Percentiles rank a stretch among this genome's conserved stretches.
Evolutionary conservation across 1,284 basidiomycete species (phyloP).

Genomic region (Omphalotus olearius): DNA sequence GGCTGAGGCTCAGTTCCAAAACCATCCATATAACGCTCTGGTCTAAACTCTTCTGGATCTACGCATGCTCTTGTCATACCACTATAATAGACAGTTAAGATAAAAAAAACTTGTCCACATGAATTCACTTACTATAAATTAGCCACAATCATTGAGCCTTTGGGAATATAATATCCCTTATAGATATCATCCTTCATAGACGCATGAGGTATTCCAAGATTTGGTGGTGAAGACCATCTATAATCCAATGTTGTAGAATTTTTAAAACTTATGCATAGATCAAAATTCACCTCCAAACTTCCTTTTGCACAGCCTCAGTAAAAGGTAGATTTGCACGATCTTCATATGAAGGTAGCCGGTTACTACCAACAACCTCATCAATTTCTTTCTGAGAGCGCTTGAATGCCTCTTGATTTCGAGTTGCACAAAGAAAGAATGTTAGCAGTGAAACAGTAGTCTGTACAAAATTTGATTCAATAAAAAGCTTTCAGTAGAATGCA

Average conservation of each 20-base stretch:
- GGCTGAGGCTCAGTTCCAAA: not conserved
- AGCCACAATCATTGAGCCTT: conserved; percentile 8
- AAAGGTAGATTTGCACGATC: not conserved
- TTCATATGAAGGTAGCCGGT: not conserved
- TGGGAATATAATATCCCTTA: conserved; percentile 17
- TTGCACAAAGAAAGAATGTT: conserved; percentile 1
- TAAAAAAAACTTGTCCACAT: too few relatives aligned
- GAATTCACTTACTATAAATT: not conserved
- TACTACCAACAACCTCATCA: not conserved
- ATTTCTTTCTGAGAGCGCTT: not conserved
- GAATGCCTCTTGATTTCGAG: not conserved
- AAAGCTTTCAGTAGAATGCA: too few relatives aligned
- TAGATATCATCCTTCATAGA: conserved; percentile 16
- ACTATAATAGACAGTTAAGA: not conserved
- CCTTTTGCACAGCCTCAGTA: not conserved
- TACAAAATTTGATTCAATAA: too few relatives aligned
- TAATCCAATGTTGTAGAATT: not conserved
- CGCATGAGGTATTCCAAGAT: conserved; percentile 2
- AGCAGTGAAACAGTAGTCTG: not conserved
- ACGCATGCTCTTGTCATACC: not conserved
- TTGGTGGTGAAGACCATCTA: not conserved
- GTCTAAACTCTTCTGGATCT: not conserved
- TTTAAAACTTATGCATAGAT: not conserved
- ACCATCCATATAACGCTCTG: not conserved
- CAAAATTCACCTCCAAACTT: not conserved